These are phyloP conservation scores for Metschnikowia noctiluminum DNA, from an alignment of 805 yeast species.

Conservation along the genomic window DNA sequence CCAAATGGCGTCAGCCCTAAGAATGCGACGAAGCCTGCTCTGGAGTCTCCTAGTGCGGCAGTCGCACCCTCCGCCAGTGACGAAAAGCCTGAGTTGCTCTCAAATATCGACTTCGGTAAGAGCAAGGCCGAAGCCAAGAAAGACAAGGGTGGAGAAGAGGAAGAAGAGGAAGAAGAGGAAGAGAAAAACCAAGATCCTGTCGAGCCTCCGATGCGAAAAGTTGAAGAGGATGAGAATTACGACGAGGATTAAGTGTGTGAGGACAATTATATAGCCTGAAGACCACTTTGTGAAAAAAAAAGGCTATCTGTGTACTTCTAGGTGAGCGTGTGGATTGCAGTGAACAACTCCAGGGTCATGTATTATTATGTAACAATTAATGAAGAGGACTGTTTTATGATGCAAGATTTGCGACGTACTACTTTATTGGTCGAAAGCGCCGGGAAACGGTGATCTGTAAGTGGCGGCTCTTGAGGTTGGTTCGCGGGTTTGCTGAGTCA, in stretches of 20 bases:
- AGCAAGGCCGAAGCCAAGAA: slow-evolving; percentile 6
- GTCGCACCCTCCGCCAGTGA: neutral
- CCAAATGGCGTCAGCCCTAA: slow-evolving; percentile 5
- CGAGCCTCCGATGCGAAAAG: slow-evolving; percentile 45
- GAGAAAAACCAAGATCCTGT: slow-evolving; percentile 26
- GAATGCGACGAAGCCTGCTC: neutral
- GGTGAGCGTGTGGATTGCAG: neutral
- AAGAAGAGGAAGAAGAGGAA: slow-evolving; percentile 31
- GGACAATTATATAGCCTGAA: too few relatives aligned
- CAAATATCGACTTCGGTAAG: slow-evolving; percentile 13
- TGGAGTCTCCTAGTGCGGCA: neutral
- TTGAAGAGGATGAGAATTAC: slow-evolving; percentile 46
- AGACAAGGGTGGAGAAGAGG: slow-evolving; percentile 7
- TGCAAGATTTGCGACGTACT: neutral
- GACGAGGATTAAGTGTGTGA: slow-evolving; percentile 33
- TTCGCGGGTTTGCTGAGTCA: slow-evolving; percentile 6
- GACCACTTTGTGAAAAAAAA: too few relatives aligned
- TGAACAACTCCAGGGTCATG: neutral
- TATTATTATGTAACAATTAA: slow-evolving; percentile 1
- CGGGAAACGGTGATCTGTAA: slow-evolving; percentile 8
- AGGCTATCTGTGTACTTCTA: too few relatives aligned
- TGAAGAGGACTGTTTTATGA: slow-evolving; percentile 5
- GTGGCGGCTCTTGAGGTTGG: neutral
- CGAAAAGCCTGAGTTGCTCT: slow-evolving; percentile 19
- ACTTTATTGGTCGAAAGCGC: slow-evolving; percentile 7